Evolutionary conservation across 1,284 basidiomycete species (phyloP), one percentile per base, ranked within the genome.

Genomic region (Polyporus tsugae): DNA sequence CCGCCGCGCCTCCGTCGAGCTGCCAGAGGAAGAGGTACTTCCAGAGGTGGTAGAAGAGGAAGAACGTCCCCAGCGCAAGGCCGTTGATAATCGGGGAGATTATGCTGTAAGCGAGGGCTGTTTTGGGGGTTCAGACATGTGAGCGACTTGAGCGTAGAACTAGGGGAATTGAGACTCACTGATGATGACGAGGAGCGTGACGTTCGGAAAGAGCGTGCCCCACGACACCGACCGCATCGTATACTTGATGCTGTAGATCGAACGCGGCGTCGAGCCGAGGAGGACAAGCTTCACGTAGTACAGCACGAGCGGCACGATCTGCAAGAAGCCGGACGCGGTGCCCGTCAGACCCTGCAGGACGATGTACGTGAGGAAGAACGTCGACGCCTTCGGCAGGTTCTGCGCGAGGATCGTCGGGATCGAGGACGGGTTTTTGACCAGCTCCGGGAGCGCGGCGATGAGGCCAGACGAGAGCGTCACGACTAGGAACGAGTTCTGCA

Each of bases 31-130:
- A 96, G 35, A 94, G 86, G 77, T 96, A 97, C 82, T 98, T 98
- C 86, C 93, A 97, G 42, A 95, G 82, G 70, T 90, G 82, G 81
- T 93, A 98, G 80, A 95, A 94, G 53, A 93, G 80, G 79, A 93
- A 89, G 85, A 98, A 98, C 3, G 94, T 91, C 58, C 87, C 85
- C 66, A 89, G 89, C 2, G 95, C 91, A 61, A 99, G 91, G 17
- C 97, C 97, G 76, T 95, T 97, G 82, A 98, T 94, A 76, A 99
- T 87, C 0, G 97, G 97, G 1, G 95, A 92, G 74, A 99, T 97
- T 78, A 98, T 88, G 62, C 91, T 92, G 83, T 99, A 99, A 3
- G 89, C 90, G 49, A 91, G 78, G 4, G 88, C 90, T 91, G 69
- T 19, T 65, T 52, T 49, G 53, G 9, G 10, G 52, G 36, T 66